Evolutionary conservation across 2,329 filamentous ascomycete species (phyloP).

Genomic region (Tolypocladium paradoxum): DNA sequence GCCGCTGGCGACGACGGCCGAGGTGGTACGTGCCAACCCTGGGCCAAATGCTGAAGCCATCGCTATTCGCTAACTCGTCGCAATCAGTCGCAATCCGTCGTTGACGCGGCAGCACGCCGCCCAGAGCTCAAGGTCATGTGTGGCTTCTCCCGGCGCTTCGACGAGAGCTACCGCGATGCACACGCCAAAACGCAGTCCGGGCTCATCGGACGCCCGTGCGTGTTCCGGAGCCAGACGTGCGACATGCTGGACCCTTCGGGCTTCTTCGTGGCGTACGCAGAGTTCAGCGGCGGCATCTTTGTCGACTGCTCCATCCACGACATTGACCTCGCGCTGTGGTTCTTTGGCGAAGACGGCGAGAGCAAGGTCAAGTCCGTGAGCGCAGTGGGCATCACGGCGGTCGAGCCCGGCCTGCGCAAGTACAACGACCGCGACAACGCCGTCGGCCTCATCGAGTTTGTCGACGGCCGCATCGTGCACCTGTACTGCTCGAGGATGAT

Average conservation of each 20-base stretch:
- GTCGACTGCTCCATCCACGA: conserved; percentile 62
- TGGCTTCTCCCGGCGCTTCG: conserved; percentile 31
- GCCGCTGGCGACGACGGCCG: conserved; percentile 45
- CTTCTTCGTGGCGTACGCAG: conserved; percentile 57
- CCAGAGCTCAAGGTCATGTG: conserved; percentile 53
- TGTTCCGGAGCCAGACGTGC: conserved; percentile 56
- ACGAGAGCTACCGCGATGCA: conserved; percentile 53
- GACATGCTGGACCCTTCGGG: conserved; percentile 54
- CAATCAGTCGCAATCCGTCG: conserved; percentile 42
- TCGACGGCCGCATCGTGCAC: conserved; percentile 51
- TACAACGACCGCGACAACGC: conserved; percentile 20
- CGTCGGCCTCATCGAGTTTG: conserved; percentile 53
- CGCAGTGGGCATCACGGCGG: conserved; percentile 16
- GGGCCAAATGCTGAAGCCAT: background rate
- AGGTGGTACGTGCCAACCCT: conserved; percentile 33
- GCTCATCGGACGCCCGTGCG: conserved; percentile 45
- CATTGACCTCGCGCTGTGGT: conserved; percentile 30
- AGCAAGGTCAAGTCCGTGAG: conserved; percentile 14
- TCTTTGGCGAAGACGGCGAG: conserved; percentile 16
- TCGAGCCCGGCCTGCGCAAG: conserved; percentile 14
- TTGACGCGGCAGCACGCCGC: conserved; percentile 40
- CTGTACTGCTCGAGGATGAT: conserved; percentile 57
- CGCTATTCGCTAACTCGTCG: background rate
- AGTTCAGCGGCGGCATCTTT: conserved; percentile 57
- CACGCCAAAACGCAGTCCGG: conserved; percentile 39